These are phyloP conservation scores for Candida michaelii DNA, from an alignment of 805 yeast species.

Conservation along the genomic window DNA sequence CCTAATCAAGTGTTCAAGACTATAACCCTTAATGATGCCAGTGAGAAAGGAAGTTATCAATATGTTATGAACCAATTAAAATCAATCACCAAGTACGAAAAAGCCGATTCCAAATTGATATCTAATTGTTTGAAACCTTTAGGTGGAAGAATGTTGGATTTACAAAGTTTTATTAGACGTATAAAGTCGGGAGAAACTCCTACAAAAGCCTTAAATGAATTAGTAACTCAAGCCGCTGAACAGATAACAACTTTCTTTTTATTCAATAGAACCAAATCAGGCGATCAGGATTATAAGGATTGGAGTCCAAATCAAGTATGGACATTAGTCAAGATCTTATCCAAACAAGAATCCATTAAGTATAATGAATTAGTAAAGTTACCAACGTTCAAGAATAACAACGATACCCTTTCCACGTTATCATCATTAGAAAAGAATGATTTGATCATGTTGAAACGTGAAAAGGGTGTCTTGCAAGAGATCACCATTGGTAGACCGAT, in stretches of 20 bases:
- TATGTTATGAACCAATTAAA: constrained; percentile 62
- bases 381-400: constrained; percentile 61
- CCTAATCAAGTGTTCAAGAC: constrained; percentile 87
- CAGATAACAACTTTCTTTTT: constrained; percentile 82
- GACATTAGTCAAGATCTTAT: constrained; percentile 69
- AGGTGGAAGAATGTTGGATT: constrained; percentile 94
- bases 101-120: constrained; percentile 28
- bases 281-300: constrained; percentile 35
- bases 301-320: constrained; percentile 85
- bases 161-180: constrained; percentile 87
- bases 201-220: constrained; percentile 68
- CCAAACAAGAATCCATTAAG: constrained; percentile 45
- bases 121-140: constrained; percentile 65
- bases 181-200: constrained; percentile 87
- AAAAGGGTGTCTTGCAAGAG: constrained; percentile 68
- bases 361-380: constrained; percentile 54
- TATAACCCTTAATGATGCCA: constrained; percentile 78
- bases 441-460: constrained; percentile 66
- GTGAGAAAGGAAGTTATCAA: constrained; percentile 62
- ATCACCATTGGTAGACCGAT: constrained; percentile 84
- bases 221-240: constrained; percentile 82
- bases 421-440: constrained; percentile 78
- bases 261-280: constrained; percentile 21
- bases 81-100: constrained; percentile 20
- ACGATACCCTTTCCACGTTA: constrained; percentile 46